Conservation (phyloP, 352 stramenopile species). For the Pelagophyceae sp. region DNA sequence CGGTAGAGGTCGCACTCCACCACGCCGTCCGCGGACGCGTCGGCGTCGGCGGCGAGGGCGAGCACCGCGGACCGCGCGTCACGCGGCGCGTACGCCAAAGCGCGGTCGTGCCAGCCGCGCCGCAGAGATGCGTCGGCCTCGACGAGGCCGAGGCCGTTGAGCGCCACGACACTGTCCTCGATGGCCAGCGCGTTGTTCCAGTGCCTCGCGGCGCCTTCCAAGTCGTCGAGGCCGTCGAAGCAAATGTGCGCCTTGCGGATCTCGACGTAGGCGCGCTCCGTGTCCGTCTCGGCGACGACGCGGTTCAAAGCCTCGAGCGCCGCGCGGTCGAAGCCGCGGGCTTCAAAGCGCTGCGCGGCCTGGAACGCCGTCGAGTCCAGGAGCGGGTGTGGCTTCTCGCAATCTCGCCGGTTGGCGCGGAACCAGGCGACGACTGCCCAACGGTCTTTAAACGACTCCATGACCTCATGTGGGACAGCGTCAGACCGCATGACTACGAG, state of each 20-base stretch:
- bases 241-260: not conserved
- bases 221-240: constrained; percentile 7
- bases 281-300: not conserved
- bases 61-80: no score
- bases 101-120: no score
- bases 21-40: no score
- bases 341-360: not conserved
- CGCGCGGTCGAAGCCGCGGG: not conserved
- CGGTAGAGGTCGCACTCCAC: no score
- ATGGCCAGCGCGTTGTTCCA: no score
- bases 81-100: no score
- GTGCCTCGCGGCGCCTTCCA: not conserved
- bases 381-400: not conserved
- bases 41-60: not conserved
- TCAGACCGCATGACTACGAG: constrained; percentile 50
- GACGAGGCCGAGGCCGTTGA: no score
- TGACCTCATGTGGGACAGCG: constrained; percentile 47
- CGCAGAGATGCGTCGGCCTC: no score
- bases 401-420: not conserved
- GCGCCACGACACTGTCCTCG: no score
- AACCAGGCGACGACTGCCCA: constrained; percentile 49
- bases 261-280: not conserved
- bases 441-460: constrained; percentile 42
- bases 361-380: not conserved
- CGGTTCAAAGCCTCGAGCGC: not conserved